Percentiles rank a stretch among this genome's conserved stretches.
phyloP scores from a whole-genome alignment of 2,329 filamentous ascomycete genomes.

The Phialocephala sp. region DNA sequence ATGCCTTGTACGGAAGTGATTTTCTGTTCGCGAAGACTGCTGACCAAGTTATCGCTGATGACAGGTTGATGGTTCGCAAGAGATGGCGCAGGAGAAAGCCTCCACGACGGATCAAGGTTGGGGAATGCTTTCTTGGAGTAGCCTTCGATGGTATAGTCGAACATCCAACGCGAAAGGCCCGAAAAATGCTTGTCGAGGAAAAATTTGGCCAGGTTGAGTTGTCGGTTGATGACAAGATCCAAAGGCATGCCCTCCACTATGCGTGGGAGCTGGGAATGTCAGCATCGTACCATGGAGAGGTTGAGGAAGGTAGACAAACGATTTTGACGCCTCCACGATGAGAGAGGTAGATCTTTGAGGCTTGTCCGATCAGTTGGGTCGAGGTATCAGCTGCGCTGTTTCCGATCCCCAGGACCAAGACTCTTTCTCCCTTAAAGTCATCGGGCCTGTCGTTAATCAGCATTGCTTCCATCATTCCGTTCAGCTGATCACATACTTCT shows the following conservation, averaged over 20 bases:
- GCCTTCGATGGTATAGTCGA: conserved; percentile 16
- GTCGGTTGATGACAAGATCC: conserved; percentile 42
- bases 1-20: conserved; percentile 42
- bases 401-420: conserved; percentile 52
- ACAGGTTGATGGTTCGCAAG: conserved; percentile 37
- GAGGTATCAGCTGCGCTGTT: conserved; percentile 48
- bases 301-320: conserved; percentile 34
- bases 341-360: conserved; percentile 49
- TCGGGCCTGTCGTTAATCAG: conserved; percentile 37
- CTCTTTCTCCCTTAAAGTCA: conserved; percentile 48
- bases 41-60: conserved; percentile 39
- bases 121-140: conserved; percentile 38
- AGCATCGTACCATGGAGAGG: neutral
- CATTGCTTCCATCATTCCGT: neutral
- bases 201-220: conserved; percentile 29
- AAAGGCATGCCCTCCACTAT: conserved; percentile 40
- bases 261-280: conserved; percentile 23
- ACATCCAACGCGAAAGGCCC: neutral
- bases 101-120: conserved; percentile 42
- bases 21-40: conserved; percentile 38
- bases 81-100: conserved; percentile 41
- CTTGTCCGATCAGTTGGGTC: conserved; percentile 44
- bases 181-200: conserved; percentile 11
- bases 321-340: conserved; percentile 48
- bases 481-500: neutral